Percentiles rank a stretch among this genome's conserved stretches.
phyloP scores from a whole-genome alignment of 2,329 filamentous ascomycete species.

The Penicillium nordicum region DNA sequence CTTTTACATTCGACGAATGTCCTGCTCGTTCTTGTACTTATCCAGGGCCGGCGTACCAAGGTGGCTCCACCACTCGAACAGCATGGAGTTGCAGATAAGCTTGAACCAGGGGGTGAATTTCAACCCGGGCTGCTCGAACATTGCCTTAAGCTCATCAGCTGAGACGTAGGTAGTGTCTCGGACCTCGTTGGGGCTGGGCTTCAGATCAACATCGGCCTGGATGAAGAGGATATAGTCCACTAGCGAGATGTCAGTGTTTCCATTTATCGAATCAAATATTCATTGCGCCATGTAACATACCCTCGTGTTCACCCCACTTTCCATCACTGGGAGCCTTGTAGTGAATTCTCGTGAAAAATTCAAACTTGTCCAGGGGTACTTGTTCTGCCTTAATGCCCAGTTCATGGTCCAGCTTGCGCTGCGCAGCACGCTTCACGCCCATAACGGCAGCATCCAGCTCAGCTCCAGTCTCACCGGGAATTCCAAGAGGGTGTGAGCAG shows the following conservation, averaged over 20 bases:
- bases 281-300: conserved; percentile 51
- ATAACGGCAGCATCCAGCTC: conserved; percentile 74
- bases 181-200: conserved; percentile 84
- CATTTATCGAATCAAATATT: neutral
- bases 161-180: conserved; percentile 80
- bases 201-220: conserved; percentile 81
- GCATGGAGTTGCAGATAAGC: conserved; percentile 94
- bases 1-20: conserved; percentile 76
- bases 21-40: conserved; percentile 78
- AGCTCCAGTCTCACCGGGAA: conserved; percentile 85
- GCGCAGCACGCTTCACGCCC: conserved; percentile 87
- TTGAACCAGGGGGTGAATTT: conserved; percentile 99
- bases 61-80: conserved; percentile 96
- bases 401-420: conserved; percentile 91
- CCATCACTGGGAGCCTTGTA: conserved; percentile 97
- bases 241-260: conserved; percentile 3
- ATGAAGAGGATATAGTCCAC: conserved; percentile 99
- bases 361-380: conserved; percentile 86
- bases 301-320: conserved; percentile 98
- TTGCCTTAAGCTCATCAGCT: conserved; percentile 73
- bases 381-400: conserved; percentile 85
- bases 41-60: conserved; percentile 72
- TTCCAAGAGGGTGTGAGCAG: conserved; percentile 92
- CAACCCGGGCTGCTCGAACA: conserved; percentile 76
- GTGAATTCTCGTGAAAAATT: conserved; percentile 93